phyloP scores from a whole-genome alignment of 441 rosid species.

The Biscutella auriculata region DNA sequence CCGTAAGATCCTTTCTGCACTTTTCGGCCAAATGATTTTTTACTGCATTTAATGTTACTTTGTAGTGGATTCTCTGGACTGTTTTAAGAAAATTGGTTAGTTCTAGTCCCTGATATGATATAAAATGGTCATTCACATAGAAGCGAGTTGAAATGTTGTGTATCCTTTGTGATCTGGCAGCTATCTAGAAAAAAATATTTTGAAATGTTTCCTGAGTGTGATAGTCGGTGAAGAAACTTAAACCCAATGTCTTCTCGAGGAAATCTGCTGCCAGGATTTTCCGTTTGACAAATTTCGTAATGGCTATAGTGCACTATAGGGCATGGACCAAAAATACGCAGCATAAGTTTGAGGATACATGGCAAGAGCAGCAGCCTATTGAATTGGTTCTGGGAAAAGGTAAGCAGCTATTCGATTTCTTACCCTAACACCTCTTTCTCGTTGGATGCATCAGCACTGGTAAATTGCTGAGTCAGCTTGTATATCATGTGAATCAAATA shows the following conservation, averaged over 20 bases:
- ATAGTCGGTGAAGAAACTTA: neutral
- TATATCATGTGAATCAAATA: neutral
- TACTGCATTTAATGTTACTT: neutral
- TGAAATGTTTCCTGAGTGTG: neutral
- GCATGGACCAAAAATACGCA: conserved; percentile 69
- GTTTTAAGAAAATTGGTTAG: neutral
- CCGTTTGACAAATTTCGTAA: conserved; percentile 18
- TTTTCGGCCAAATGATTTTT: too few species aligned
- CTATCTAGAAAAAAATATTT: neutral
- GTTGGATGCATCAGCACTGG: neutral
- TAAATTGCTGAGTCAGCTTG: neutral
- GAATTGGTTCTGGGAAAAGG: too few species aligned
- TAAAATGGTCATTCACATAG: neutral
- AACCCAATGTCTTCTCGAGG: neutral
- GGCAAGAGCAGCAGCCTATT: too few species aligned
- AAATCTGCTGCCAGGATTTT: neutral
- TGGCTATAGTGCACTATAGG: conserved; percentile 59
- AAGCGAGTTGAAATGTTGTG: neutral
- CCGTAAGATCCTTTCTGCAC: too few species aligned
- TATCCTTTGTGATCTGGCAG: neutral
- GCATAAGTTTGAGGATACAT: conserved; percentile 88
- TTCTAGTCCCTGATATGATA: neutral
- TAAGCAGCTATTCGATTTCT: conserved; percentile 15
- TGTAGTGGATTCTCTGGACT: neutral
- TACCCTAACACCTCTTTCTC: neutral